These are phyloP conservation scores for Pythium plurisporium DNA, from an alignment of 352 stramenopile species.

Conservation along the genomic window DNA sequence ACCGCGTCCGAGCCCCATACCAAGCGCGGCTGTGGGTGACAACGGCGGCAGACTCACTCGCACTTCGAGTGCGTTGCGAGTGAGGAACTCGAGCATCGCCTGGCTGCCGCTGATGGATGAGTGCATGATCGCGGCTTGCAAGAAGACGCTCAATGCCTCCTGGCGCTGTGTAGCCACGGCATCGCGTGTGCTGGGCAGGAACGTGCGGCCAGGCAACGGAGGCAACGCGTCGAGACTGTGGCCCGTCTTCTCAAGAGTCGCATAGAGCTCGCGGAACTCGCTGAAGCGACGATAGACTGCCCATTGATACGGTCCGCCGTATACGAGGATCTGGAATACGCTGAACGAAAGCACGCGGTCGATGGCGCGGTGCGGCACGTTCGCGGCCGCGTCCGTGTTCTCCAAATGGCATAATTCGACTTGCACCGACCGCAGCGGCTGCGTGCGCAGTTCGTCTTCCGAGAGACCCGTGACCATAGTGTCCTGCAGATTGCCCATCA, in stretches of 20 bases:
- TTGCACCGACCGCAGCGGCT: conserved; percentile 73
- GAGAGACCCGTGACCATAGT: conserved; percentile 72
- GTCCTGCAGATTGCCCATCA: conserved; percentile 82
- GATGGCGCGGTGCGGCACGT: conserved; percentile 61
- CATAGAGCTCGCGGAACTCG: conserved; percentile 66
- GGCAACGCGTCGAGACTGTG: conserved; percentile 54
- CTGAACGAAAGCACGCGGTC: conserved; percentile 78
- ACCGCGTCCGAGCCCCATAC: background rate
- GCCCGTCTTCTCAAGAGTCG: conserved; percentile 39
- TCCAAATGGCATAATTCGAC: conserved; percentile 83
- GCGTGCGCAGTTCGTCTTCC: conserved; percentile 59
- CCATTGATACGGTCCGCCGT: conserved; percentile 83
- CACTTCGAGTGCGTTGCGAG: conserved; percentile 63
- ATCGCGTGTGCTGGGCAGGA: conserved; percentile 66
- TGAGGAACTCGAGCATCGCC: conserved; percentile 76
- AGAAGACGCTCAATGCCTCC: conserved; percentile 70
- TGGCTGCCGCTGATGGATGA: conserved; percentile 63
- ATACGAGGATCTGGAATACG: conserved; percentile 81
- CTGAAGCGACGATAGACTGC: conserved; percentile 82
- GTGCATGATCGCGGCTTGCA: conserved; percentile 83
- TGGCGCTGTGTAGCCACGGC: conserved; percentile 70
- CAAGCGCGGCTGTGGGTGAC: conserved; percentile 37
- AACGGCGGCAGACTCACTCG: conserved; percentile 76
- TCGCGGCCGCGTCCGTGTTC: conserved; percentile 84
- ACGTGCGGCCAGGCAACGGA: conserved; percentile 58